phyloP scores from a whole-genome alignment of 768 basidiomycete genomes.

The Artomyces pyxidatus region DNA sequence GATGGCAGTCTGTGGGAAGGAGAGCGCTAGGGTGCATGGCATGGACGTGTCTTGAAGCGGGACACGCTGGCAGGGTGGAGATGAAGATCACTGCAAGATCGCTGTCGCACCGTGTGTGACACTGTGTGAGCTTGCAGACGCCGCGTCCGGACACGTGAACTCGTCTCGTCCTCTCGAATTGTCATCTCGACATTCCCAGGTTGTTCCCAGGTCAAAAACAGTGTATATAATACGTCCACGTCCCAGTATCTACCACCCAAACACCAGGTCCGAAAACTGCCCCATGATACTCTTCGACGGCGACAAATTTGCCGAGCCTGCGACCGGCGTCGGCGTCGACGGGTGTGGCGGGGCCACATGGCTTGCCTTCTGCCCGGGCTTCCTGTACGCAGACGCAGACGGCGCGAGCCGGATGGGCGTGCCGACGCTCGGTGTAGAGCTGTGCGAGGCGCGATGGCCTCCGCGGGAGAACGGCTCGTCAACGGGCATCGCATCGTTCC shows the following conservation, averaged over 20 bases:
- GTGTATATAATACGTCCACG: background rate
- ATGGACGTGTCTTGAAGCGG: background rate
- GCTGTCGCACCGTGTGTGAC: too few species aligned
- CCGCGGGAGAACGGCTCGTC: slow-evolving; percentile 20
- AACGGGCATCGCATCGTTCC: slow-evolving; percentile 15
- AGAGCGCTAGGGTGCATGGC: too few species aligned
- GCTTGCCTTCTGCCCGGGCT: slow-evolving; percentile 27
- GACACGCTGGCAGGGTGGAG: background rate
- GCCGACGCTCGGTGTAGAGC: slow-evolving; percentile 40
- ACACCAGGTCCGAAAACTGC: slow-evolving; percentile 73
- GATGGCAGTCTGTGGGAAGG: background rate
- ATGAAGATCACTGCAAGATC: too few species aligned
- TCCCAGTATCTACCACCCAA: slow-evolving; percentile 53
- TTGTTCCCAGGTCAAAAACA: background rate
- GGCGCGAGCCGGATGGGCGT: slow-evolving; percentile 70
- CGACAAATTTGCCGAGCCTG: slow-evolving; percentile 13
- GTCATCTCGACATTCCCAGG: background rate
- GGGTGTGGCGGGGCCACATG: slow-evolving; percentile 2
- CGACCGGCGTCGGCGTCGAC: slow-evolving; percentile 16
- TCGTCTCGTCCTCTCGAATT: background rate
- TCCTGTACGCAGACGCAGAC: slow-evolving; percentile 64
- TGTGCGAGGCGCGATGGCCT: slow-evolving; percentile 18
- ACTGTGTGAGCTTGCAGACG: too few species aligned
- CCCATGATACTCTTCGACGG: slow-evolving; percentile 56
- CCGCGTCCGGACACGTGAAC: too few species aligned